Evolutionary conservation across 106 monocot genomes (phyloP).

Genomic region (Narthecium ossifragum): DNA sequence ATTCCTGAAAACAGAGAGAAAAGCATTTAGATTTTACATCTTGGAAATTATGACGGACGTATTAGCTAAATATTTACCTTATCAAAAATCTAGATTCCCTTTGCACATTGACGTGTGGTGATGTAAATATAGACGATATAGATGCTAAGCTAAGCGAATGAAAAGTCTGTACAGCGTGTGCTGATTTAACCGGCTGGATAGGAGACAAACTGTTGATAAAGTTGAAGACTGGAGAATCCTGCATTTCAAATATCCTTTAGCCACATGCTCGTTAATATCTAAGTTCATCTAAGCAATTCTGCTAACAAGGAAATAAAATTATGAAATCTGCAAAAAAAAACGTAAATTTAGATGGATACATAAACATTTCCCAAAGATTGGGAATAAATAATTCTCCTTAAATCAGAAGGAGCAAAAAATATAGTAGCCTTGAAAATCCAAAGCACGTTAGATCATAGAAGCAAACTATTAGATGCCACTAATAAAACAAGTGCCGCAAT

Average conservation of each 20-base stretch:
- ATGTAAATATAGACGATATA: constrained; percentile 66
- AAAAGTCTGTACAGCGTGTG: constrained; percentile 38
- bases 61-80: constrained; percentile 18
- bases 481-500: too few species aligned
- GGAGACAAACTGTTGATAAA: constrained; percentile 78
- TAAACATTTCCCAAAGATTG: neutral
- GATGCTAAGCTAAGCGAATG: constrained; percentile 43
- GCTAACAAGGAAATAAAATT: neutral
- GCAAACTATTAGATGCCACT: too few species aligned
- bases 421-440: too few species aligned
- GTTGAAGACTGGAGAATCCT: constrained; percentile 83
- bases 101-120: constrained; percentile 54
- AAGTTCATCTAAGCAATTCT: neutral
- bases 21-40: neutral
- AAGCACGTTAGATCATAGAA: too few species aligned
- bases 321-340: neutral
- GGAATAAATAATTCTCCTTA: neutral
- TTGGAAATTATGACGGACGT: neutral
- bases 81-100: constrained; percentile 36
- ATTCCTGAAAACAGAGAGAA: constrained; percentile 30
- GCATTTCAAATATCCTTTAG: neutral
- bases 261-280: neutral
- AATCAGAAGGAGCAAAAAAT: neutral
- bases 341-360: neutral
- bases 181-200: constrained; percentile 65